Conservation (phyloP, 805 yeast genomes). For the Starmerella sp. region DNA sequence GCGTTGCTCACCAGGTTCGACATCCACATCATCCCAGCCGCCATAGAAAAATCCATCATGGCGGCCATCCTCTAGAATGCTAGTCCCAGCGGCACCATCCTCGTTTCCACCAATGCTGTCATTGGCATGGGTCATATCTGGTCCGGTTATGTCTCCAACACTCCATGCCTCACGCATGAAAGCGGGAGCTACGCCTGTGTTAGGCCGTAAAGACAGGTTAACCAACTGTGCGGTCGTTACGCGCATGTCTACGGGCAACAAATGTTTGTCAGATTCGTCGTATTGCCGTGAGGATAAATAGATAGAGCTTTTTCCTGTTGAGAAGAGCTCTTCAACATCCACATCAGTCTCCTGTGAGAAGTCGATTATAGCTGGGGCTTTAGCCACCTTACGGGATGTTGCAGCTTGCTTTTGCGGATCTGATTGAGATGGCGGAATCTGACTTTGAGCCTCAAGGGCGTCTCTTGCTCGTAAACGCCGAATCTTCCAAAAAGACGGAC, state of each 20-base stretch:
- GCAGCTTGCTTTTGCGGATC: background rate
- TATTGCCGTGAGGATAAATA: constrained; percentile 30
- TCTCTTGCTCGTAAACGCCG: constrained; percentile 37
- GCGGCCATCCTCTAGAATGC: background rate
- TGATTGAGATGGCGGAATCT: background rate
- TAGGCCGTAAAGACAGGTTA: constrained; percentile 58
- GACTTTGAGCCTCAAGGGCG: background rate
- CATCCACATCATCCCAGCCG: constrained; percentile 11
- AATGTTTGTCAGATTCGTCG: constrained; percentile 35
- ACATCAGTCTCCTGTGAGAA: constrained; percentile 26
- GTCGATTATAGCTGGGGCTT: constrained; percentile 34
- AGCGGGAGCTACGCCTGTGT: constrained; percentile 20
- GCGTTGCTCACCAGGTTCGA: background rate
- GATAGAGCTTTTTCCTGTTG: constrained; percentile 28
- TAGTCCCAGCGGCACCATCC: constrained; percentile 1
- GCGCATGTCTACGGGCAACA: constrained; percentile 62
- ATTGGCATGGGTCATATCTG: background rate
- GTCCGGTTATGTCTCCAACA: background rate
- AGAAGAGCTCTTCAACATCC: constrained; percentile 3
- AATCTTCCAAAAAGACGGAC: constrained; percentile 89
- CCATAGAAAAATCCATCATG: constrained; percentile 12
- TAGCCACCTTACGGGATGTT: background rate
- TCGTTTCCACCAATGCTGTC: background rate
- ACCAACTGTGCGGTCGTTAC: constrained; percentile 61
- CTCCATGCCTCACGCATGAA: constrained; percentile 11